These are phyloP conservation scores for Euphorbia celastroides DNA, from an alignment of 441 rosid species.

Conservation along the genomic window DNA sequence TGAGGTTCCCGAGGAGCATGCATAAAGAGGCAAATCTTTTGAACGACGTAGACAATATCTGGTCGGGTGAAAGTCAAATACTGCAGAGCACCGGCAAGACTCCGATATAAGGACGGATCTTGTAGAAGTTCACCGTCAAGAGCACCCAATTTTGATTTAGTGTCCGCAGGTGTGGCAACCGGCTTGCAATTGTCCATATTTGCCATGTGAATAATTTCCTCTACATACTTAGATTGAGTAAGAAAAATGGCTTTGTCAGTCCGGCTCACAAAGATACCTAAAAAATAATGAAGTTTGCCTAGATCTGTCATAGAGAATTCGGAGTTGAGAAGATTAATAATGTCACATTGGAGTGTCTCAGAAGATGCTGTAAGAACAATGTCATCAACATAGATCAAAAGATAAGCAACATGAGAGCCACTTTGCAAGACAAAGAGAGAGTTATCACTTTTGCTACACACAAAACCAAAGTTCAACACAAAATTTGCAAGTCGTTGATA, in stretches of 20 bases:
- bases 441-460: not conserved
- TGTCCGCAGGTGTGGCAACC: not conserved
- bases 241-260: not conserved
- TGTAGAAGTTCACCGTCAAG: not conserved
- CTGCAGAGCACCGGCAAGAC: not conserved
- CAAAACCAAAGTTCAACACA: not conserved
- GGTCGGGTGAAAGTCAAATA: not conserved
- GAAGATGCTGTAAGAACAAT: not conserved
- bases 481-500: not conserved
- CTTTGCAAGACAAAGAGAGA: not conserved
- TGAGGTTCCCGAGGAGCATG: not conserved
- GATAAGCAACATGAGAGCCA: not conserved
- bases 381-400: not conserved
- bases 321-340: too few species aligned
- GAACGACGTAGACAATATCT: not conserved
- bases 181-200: not conserved
- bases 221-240: not conserved
- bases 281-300: not conserved
- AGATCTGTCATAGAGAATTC: not conserved
- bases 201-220: not conserved
- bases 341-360: too few species aligned
- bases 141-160: not conserved
- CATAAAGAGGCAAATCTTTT: not conserved
- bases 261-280: not conserved
- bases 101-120: not conserved